Conservation (phyloP, 805 yeast species). For the Teunomyces funiuensis region DNA sequence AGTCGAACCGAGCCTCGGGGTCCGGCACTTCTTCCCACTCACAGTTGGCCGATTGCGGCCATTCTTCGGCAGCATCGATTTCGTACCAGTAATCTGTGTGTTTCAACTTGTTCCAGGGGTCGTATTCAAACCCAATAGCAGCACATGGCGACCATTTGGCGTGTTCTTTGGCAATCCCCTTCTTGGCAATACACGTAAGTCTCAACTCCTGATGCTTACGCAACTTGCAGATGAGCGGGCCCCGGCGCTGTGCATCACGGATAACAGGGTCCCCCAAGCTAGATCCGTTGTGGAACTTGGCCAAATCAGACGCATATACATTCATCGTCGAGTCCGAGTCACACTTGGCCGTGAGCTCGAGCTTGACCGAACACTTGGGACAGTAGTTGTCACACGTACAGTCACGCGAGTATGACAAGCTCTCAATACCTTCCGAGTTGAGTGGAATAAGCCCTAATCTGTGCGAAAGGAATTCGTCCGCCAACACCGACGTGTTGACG, state of each 20-base stretch:
- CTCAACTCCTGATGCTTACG: constrained; percentile 90
- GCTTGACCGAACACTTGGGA: constrained; percentile 87
- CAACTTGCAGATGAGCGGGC: constrained; percentile 88
- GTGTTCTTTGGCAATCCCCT: constrained; percentile 96
- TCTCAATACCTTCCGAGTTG: constrained; percentile 78
- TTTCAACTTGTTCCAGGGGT: constrained; percentile 96
- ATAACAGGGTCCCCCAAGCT: constrained; percentile 83
- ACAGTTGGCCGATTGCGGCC: constrained; percentile 89
- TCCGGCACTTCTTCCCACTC: constrained; percentile 96
- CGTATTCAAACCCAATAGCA: constrained; percentile 95
- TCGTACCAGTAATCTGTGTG: constrained; percentile 98
- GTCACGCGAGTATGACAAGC: constrained; percentile 84
- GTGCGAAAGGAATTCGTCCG: constrained; percentile 95
- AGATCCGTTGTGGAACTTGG: constrained; percentile 44
- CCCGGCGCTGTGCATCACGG: constrained; percentile 71
- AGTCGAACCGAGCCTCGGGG: constrained; percentile 84
- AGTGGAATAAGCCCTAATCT: constrained; percentile 91
- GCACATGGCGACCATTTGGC: constrained; percentile 98
- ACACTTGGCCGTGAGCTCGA: constrained; percentile 84
- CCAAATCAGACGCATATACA: constrained; percentile 80
- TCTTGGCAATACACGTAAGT: constrained; percentile 91
- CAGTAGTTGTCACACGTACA: constrained; percentile 98
- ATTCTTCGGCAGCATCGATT: constrained; percentile 80
- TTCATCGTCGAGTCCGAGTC: constrained; percentile 85
- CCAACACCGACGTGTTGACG: constrained; percentile 87